Conservation (phyloP, 2,329 filamentous ascomycete species). For the Fusarium sp. region DNA sequence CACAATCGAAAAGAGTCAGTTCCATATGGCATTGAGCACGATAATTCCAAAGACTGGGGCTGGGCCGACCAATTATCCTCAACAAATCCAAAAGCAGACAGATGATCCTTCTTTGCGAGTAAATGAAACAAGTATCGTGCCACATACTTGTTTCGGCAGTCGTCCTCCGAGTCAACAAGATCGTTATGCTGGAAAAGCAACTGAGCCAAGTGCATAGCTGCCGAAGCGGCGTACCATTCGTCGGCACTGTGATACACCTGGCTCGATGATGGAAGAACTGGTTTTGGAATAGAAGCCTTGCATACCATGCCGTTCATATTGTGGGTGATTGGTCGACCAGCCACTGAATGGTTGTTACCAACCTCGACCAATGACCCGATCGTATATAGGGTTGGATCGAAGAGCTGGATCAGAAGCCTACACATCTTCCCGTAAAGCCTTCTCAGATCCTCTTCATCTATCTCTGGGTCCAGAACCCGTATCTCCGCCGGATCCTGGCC, state of each 20-base stretch:
- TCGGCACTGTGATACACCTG: constrained; percentile 43
- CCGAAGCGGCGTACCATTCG: constrained; percentile 52
- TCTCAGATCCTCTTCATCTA: not conserved
- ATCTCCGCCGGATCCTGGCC: not conserved
- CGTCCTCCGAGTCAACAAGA: constrained; percentile 48
- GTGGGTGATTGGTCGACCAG: constrained; percentile 49
- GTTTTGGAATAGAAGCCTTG: constrained; percentile 24
- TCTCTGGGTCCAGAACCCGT: not conserved
- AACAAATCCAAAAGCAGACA: constrained; percentile 43
- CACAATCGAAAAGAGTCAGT: constrained; percentile 40
- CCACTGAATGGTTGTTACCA: constrained; percentile 40
- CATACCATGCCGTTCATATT: constrained; percentile 54
- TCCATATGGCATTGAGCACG: not conserved
- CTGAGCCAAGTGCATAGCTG: constrained; percentile 53
- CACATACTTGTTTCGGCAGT: constrained; percentile 55
- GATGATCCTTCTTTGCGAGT: constrained; percentile 42
- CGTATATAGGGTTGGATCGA: constrained; percentile 42
- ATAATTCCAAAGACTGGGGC: not conserved
- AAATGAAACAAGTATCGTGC: constrained; percentile 53
- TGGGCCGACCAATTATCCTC: constrained; percentile 47
- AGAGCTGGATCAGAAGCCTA: constrained; percentile 49
- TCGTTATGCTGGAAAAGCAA: constrained; percentile 55
- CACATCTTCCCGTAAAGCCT: not conserved
- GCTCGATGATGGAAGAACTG: not conserved
- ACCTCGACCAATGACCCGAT: constrained; percentile 51